phyloP scores from a whole-genome alignment of 768 basidiomycete genomes.

The Trametes meyenii region DNA sequence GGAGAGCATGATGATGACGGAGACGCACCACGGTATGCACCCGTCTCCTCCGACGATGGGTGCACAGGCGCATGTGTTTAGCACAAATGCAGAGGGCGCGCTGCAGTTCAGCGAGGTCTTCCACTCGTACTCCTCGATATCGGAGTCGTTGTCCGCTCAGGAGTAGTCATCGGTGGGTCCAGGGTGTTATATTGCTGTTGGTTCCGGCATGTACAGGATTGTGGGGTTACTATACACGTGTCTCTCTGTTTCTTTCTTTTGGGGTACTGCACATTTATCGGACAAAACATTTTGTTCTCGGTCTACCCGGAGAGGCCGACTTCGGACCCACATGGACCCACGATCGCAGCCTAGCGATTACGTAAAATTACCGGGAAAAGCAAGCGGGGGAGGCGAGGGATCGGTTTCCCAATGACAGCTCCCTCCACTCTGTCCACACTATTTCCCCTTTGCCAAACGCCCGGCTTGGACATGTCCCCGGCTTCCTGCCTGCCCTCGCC shows the following conservation, averaged over 20 bases:
- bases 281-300: neutral
- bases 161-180: neutral
- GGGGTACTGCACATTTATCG: neutral
- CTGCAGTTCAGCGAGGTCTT: conserved; percentile 11
- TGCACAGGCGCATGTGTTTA: neutral
- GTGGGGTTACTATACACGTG: too few relatives aligned
- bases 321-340: conserved; percentile 19
- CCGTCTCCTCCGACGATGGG: neutral
- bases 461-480: neutral
- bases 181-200: neutral
- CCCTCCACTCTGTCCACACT: neutral
- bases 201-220: neutral
- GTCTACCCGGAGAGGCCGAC: neutral
- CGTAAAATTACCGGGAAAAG: conserved; percentile 1
- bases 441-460: neutral
- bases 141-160: neutral
- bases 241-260: neutral
- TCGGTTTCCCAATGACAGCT: conserved; percentile 8
- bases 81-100: neutral
- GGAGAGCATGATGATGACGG: conserved; percentile 5
- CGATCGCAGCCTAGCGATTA: neutral
- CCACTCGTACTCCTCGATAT: neutral
- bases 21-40: neutral
- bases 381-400: conserved; percentile 3
- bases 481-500: neutral